A percentile compares a stretch with the other conserved stretches of the same genome.
phyloP scores from a whole-genome alignment of 208 protist genomes.

The Angomonas deanei region DNA sequence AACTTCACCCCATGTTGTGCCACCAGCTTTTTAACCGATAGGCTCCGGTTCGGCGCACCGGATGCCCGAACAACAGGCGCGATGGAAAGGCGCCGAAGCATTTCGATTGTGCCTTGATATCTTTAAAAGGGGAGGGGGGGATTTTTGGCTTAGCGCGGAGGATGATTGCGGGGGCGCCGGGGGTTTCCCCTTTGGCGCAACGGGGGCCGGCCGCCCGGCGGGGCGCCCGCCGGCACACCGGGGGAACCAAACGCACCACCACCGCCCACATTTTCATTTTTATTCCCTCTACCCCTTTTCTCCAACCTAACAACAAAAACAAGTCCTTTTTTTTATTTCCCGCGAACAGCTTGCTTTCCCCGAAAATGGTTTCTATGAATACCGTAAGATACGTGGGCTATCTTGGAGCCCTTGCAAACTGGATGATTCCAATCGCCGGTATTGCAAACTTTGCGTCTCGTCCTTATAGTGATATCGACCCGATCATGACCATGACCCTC shows the following conservation, averaged over 20 bases:
- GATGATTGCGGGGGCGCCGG: neutral
- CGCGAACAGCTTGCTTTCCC: no score
- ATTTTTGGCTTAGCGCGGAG: neutral
- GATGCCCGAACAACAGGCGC: no score
- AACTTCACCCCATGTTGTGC: conserved; percentile 29
- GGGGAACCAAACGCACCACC: no score
- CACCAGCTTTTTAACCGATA: conserved; percentile 21
- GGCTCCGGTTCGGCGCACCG: no score
- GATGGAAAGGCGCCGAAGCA: neutral
- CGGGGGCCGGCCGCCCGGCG: neutral
- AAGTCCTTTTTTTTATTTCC: no score
- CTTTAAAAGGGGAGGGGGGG: no score
- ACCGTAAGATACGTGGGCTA: conserved; percentile 76
- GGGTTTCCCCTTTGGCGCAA: neutral
- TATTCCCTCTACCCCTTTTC: no score
- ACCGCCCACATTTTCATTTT: no score
- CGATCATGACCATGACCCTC: conserved; percentile 73
- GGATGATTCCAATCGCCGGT: conserved; percentile 85
- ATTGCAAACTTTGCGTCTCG: conserved; percentile 81
- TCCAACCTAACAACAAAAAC: no score
- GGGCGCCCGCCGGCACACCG: neutral
- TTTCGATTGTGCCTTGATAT: neutral
- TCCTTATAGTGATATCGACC: conserved; percentile 75
- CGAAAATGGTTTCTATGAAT: conserved; percentile 70
- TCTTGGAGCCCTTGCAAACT: conserved; percentile 78